phyloP scores from a whole-genome alignment of 2,329 filamentous ascomycete genomes.

The Xylaria sp. region DNA sequence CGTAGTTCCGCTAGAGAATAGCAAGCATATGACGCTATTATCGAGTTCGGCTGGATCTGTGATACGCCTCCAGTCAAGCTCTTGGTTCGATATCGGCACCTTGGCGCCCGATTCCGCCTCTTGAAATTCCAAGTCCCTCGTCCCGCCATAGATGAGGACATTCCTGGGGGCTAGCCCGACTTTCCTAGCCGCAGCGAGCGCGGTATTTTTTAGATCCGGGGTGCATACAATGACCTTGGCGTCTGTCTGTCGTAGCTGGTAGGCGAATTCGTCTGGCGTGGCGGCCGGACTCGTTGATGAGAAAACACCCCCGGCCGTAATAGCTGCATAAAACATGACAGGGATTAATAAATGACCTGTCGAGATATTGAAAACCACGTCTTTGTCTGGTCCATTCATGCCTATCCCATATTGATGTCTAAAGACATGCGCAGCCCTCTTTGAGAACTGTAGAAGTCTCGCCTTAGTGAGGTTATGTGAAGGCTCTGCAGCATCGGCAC shows the following conservation, averaged over 20 bases:
- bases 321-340: conserved; percentile 42
- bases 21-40: conserved; percentile 54
- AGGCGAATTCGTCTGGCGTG: conserved; percentile 43
- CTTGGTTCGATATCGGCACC: conserved; percentile 50
- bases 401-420: conserved; percentile 50
- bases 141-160: conserved; percentile 62
- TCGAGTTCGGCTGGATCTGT: conserved; percentile 59
- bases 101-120: conserved; percentile 47
- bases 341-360: conserved; percentile 44
- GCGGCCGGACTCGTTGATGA: conserved; percentile 42
- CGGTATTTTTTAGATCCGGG: conserved; percentile 58
- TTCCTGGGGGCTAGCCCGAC: conserved; percentile 56
- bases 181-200: conserved; percentile 60
- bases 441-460: conserved; percentile 58
- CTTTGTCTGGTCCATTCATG: conserved; percentile 35
- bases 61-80: conserved; percentile 63
- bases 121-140: conserved; percentile 41
- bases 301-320: conserved; percentile 44
- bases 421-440: conserved; percentile 65
- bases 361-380: conserved; percentile 43
- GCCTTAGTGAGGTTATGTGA: conserved; percentile 64
- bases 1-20: conserved; percentile 62
- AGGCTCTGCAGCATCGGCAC: conserved; percentile 65
- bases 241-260: conserved; percentile 53
- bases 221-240: conserved; percentile 57